Conservation (phyloP, 345 rosid genomes). For the Eucalyptus coolabah region DNA sequence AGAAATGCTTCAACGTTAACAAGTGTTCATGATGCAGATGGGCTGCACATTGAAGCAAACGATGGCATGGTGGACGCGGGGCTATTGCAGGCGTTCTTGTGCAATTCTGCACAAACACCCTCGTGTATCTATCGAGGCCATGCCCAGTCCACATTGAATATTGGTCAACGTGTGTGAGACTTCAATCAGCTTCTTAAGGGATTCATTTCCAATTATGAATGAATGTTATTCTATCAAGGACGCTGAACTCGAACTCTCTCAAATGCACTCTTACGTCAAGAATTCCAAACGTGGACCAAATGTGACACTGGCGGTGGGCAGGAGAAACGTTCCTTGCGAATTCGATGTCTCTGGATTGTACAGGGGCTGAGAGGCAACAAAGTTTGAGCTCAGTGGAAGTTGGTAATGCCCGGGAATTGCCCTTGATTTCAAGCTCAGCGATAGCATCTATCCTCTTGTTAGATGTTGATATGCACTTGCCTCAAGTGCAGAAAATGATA, state of each 20-base stretch:
- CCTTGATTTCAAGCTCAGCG: neutral
- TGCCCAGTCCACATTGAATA: neutral
- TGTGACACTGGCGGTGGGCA: neutral
- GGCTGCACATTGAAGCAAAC: neutral
- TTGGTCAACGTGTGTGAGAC: neutral
- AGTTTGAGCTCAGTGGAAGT: neutral
- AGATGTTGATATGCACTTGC: neutral
- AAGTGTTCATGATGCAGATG: neutral
- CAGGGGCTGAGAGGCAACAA: neutral
- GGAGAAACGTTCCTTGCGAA: neutral
- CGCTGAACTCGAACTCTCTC: neutral
- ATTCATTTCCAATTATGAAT: neutral
- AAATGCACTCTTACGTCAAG: neutral
- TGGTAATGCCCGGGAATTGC: neutral
- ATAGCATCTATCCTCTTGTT: neutral
- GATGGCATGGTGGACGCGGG: neutral
- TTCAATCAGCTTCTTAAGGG: neutral
- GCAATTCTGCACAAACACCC: neutral
- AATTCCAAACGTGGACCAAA: neutral
- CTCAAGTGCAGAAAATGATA: neutral
- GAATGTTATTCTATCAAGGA: neutral
- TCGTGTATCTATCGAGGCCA: neutral
- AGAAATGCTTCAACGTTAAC: neutral
- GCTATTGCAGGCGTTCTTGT: neutral
- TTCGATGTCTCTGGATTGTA: neutral